Evolutionary conservation across 2,329 filamentous ascomycete species (phyloP).

Genomic region (Stachybotrys chlorohalonatus): DNA sequence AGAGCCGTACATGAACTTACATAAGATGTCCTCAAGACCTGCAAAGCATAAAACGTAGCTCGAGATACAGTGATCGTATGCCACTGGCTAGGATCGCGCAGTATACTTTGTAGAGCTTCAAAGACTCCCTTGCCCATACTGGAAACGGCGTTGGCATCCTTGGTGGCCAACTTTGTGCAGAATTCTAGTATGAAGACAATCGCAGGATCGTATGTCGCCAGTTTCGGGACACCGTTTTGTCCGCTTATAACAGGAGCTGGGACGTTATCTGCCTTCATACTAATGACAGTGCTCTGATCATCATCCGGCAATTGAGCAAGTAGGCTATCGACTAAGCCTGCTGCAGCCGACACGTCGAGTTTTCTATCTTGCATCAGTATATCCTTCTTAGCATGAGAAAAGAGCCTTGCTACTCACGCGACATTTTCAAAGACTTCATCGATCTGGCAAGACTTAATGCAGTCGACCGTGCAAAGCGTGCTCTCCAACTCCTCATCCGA

Average conservation of each 20-base stretch:
- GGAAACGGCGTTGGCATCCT: slow-evolving; percentile 64
- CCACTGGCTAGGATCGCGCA: slow-evolving; percentile 69
- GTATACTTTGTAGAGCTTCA: slow-evolving; percentile 68
- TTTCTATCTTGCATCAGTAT: slow-evolving; percentile 17
- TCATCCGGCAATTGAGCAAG: slow-evolving; percentile 83
- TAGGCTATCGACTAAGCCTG: slow-evolving; percentile 53
- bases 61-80: slow-evolving; percentile 80
- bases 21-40: slow-evolving; percentile 74
- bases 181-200: slow-evolving; percentile 88
- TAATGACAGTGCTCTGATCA: slow-evolving; percentile 66
- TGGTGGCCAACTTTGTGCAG: slow-evolving; percentile 70
- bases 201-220: slow-evolving; percentile 71
- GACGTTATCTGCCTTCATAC: slow-evolving; percentile 78
- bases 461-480: slow-evolving; percentile 89
- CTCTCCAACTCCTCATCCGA: slow-evolving; percentile 96
- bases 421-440: slow-evolving; percentile 77
- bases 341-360: slow-evolving; percentile 22
- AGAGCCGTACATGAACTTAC: slow-evolving; percentile 38
- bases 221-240: slow-evolving; percentile 14
- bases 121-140: slow-evolving; percentile 71
- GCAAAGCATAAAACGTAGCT: slow-evolving; percentile 78
- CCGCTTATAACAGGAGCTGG: slow-evolving; percentile 52
- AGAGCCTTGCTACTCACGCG: slow-evolving; percentile 41
- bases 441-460: slow-evolving; percentile 82
- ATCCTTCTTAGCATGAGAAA: background rate